These are phyloP conservation scores for Hyphopichia fennica DNA, from an alignment of 1,139 yeast genomes.

Conservation along the genomic window DNA sequence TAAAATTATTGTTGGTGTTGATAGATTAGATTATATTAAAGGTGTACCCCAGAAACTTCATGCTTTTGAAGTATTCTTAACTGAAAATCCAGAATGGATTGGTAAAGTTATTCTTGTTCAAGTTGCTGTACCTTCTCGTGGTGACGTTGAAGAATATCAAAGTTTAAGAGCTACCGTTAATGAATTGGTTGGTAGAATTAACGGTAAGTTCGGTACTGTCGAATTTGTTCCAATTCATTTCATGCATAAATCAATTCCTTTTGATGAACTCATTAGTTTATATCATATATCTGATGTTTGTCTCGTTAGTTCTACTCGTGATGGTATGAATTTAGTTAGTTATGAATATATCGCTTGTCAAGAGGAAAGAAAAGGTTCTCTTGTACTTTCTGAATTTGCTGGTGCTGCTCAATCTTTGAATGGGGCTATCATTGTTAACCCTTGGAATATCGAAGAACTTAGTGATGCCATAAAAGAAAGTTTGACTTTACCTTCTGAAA, in stretches of 20 bases:
- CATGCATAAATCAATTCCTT: constrained; percentile 88
- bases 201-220: constrained; percentile 94
- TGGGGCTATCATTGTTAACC: constrained; percentile 91
- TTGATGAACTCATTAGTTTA: constrained; percentile 85
- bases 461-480: constrained; percentile 86
- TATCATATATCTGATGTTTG: constrained; percentile 89
- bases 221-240: constrained; percentile 98
- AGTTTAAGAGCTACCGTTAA: constrained; percentile 90
- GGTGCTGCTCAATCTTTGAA: constrained; percentile 99
- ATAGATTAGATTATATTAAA: constrained; percentile 90
- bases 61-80: constrained; percentile 89
- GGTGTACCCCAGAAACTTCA: constrained; percentile 97
- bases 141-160: constrained; percentile 98
- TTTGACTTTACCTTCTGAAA: constrained; percentile 80
- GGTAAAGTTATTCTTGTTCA: constrained; percentile 96
- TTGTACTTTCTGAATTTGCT: constrained; percentile 89
- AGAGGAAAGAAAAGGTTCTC: constrained; percentile 78
- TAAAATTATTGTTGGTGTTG: constrained; percentile 93
- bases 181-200: constrained; percentile 94
- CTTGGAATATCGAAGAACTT: constrained; percentile 97
- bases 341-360: constrained; percentile 98
- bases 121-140: constrained; percentile 97
- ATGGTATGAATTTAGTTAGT: constrained; percentile 96
- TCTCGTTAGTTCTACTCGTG: constrained; percentile 90
- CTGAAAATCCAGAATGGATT: constrained; percentile 96